phyloP scores from a whole-genome alignment of 345 rosid species.

The Moricandia moricandioides region DNA sequence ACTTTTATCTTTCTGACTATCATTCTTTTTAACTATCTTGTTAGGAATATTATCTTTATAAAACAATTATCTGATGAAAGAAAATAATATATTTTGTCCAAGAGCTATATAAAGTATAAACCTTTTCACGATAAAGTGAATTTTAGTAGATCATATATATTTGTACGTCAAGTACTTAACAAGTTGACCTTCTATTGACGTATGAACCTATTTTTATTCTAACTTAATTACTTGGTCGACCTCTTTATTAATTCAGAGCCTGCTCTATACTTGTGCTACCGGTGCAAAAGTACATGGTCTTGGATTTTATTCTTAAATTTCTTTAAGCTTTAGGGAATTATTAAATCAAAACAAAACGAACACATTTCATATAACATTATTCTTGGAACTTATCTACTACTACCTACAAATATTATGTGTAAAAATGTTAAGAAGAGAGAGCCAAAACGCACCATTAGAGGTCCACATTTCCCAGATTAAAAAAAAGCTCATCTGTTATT shows the following conservation, averaged over 20 bases:
- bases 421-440: conserved; percentile 13
- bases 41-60: conserved; percentile 1
- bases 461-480: conserved; percentile 20
- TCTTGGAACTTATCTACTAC: conserved; percentile 3
- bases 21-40: not conserved
- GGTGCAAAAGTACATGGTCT: no score
- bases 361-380: not conserved
- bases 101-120: conserved; percentile 3
- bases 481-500: conserved; percentile 7
- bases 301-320: no score
- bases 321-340: not conserved
- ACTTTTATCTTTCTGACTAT: not conserved
- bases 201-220: conserved; percentile 16
- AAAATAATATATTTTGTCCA: not conserved
- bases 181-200: conserved; percentile 29
- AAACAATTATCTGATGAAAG: not conserved
- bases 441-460: conserved; percentile 24
- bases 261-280: no score
- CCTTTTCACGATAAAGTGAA: no score
- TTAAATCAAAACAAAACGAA: conserved; percentile 24
- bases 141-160: not conserved
- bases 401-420: not conserved
- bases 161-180: conserved; percentile 25
- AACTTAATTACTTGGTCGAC: not conserved
- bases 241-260: not conserved